These are phyloP conservation scores for Pythium phragmiticola DNA, from an alignment of 352 stramenopile genomes.

Conservation along the genomic window DNA sequence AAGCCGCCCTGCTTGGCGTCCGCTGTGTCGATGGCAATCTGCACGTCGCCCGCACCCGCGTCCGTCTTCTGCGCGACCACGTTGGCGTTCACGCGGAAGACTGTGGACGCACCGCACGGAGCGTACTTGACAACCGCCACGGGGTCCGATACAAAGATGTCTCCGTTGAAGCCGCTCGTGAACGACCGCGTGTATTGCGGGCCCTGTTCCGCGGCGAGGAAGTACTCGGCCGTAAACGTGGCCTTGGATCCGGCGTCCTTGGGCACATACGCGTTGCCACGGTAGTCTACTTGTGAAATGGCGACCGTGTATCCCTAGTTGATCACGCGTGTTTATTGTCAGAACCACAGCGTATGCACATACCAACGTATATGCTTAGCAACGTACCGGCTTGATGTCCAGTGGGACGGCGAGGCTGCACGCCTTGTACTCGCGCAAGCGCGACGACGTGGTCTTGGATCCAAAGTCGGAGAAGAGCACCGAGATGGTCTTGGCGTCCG, in stretches of 20 bases:
- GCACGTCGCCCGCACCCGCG: constrained; percentile 32
- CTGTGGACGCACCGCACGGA: constrained; percentile 44
- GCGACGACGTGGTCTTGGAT: constrained; percentile 27
- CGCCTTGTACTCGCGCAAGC: constrained; percentile 35
- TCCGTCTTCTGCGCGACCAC: constrained; percentile 39
- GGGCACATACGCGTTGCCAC: constrained; percentile 41
- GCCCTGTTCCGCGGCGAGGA: constrained; percentile 44
- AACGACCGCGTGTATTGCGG: constrained; percentile 35
- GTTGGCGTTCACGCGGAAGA: constrained; percentile 48
- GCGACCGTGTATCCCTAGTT: constrained; percentile 19
- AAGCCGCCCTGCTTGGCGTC: constrained; percentile 45
- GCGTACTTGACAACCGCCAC: constrained; percentile 46
- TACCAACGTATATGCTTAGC: background rate
- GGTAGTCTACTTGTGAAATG: constrained; percentile 47
- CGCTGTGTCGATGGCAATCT: constrained; percentile 50
- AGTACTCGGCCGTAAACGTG: constrained; percentile 52
- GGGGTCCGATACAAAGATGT: constrained; percentile 25
- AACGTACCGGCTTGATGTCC: constrained; percentile 29
- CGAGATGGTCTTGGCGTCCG: constrained; percentile 33
- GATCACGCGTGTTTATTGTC: background rate
- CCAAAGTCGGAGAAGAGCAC: constrained; percentile 35
- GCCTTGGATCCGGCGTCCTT: constrained; percentile 31
- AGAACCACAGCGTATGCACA: background rate
- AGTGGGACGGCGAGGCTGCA: constrained; percentile 44
- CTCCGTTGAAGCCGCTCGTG: constrained; percentile 33